Percentiles rank a stretch among this genome's conserved stretches.
Conservation (phyloP, 768 basidiomycete species). For the Suillus placidus region DNA sequence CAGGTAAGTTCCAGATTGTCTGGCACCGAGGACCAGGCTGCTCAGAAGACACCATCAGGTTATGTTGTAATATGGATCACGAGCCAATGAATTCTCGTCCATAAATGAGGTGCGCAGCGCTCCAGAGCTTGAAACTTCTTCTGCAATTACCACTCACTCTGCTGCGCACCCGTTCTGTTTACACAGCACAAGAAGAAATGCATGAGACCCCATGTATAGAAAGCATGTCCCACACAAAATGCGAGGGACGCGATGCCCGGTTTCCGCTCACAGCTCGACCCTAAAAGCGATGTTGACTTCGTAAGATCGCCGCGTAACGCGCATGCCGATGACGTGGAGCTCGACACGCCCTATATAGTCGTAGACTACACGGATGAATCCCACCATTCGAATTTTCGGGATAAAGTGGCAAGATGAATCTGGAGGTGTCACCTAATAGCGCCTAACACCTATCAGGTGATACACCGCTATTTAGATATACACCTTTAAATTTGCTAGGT, state of each 20-base stretch:
- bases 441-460: too few relatives aligned
- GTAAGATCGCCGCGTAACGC: neutral
- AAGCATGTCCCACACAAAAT: conserved; percentile 25
- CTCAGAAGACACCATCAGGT: conserved; percentile 22
- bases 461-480: too few relatives aligned
- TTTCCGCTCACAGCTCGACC: conserved; percentile 11
- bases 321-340: conserved; percentile 21
- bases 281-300: too few relatives aligned
- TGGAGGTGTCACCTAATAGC: too few relatives aligned
- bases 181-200: conserved; percentile 19
- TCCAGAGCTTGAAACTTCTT: neutral
- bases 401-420: too few relatives aligned
- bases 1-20: conserved; percentile 41
- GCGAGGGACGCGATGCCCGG: conserved; percentile 23
- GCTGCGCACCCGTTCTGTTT: neutral
- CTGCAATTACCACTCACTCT: too few relatives aligned
- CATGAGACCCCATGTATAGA: conserved; percentile 24
- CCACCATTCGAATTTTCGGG: too few relatives aligned
- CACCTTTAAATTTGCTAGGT: too few relatives aligned
- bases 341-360: conserved; percentile 33
- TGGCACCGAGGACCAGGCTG: neutral
- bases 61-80: conserved; percentile 58
- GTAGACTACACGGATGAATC: conserved; percentile 24
- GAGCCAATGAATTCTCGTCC: conserved; percentile 59
- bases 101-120: conserved; percentile 48